phyloP scores from a whole-genome alignment of 805 yeast genomes.

The Nakazawaea ernobii region DNA sequence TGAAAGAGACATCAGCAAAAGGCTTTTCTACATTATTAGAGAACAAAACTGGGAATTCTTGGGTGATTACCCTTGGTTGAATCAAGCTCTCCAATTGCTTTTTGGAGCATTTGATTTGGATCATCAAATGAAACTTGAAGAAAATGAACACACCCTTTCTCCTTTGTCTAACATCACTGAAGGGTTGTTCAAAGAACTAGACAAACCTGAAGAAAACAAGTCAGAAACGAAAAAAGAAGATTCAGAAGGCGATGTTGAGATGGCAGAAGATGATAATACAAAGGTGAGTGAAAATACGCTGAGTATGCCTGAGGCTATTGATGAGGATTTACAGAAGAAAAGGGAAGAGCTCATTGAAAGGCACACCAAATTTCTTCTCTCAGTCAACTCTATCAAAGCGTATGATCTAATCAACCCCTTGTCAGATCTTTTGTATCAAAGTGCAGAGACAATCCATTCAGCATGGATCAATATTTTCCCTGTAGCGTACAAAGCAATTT shows the following conservation, averaged over 20 bases:
- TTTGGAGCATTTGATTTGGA: constrained; percentile 68
- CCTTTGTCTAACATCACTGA: constrained; percentile 39
- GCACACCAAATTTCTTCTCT: constrained; percentile 20
- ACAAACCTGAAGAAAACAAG: constrained; percentile 9
- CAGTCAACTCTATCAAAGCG: constrained; percentile 36
- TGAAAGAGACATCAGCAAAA: constrained; percentile 69
- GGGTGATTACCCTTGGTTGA: constrained; percentile 91
- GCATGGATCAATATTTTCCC: constrained; percentile 88
- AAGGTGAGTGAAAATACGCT: too few relatives aligned
- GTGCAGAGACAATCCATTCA: constrained; percentile 69
- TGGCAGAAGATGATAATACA: constrained; percentile 23
- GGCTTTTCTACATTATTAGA: constrained; percentile 80
- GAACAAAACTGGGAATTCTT: constrained; percentile 97
- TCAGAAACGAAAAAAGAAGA: constrained; percentile 15
- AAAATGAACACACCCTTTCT: constrained; percentile 47
- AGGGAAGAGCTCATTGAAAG: constrained; percentile 14
- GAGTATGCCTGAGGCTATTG: not conserved
- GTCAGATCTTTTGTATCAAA: constrained; percentile 74
- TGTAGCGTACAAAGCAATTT: constrained; percentile 65
- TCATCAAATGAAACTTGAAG: constrained; percentile 37
- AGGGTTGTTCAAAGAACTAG: constrained; percentile 18
- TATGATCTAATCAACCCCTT: constrained; percentile 64
- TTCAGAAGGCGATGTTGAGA: constrained; percentile 18
- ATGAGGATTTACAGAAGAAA: not conserved
- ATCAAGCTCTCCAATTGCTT: constrained; percentile 83